A percentile compares a stretch with the other conserved stretches of the same genome.
These are phyloP conservation scores for Nephelium lappaceum DNA, from an alignment of 345 rosid genomes.

Conservation along the genomic window DNA sequence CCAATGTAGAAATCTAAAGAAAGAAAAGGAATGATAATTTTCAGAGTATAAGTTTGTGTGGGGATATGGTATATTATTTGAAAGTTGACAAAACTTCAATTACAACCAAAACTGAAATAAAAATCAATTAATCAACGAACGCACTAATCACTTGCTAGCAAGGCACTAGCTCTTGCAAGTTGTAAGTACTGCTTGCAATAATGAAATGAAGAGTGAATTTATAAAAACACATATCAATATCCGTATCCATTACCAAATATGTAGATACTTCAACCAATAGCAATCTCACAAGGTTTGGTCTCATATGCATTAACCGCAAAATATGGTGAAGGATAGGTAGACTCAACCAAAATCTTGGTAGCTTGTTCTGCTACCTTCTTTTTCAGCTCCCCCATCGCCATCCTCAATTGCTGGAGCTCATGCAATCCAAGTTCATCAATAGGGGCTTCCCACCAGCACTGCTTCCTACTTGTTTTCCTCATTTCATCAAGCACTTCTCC, in stretches of 20 bases:
- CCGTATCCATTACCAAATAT: constrained; percentile 6
- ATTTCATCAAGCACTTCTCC: constrained; percentile 26
- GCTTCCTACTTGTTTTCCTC: constrained; percentile 15
- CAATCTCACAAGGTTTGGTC: constrained; percentile 13
- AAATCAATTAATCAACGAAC: background rate
- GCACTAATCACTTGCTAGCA: background rate
- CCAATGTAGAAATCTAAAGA: no score
- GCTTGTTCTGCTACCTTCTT: constrained; percentile 23
- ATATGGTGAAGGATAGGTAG: constrained; percentile 20
- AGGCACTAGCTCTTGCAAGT: background rate
- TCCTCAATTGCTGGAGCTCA: constrained; percentile 29
- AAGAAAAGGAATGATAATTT: no score
- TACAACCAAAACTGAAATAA: background rate
- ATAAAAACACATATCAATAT: background rate
- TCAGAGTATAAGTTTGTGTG: no score
- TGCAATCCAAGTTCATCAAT: constrained; percentile 26
- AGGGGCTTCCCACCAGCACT: constrained; percentile 39
- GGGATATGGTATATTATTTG: no score
- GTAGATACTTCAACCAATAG: background rate
- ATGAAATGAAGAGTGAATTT: background rate
- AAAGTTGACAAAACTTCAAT: background rate
- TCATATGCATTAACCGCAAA: background rate
- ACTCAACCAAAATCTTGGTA: constrained; percentile 17
- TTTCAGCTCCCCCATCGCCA: constrained; percentile 32
- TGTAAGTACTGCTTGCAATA: background rate